Evolutionary conservation across 305 asterid genomes (phyloP), one percentile per base, ranked within the genome.

Genomic region (Fraxinus albicans): DNA sequence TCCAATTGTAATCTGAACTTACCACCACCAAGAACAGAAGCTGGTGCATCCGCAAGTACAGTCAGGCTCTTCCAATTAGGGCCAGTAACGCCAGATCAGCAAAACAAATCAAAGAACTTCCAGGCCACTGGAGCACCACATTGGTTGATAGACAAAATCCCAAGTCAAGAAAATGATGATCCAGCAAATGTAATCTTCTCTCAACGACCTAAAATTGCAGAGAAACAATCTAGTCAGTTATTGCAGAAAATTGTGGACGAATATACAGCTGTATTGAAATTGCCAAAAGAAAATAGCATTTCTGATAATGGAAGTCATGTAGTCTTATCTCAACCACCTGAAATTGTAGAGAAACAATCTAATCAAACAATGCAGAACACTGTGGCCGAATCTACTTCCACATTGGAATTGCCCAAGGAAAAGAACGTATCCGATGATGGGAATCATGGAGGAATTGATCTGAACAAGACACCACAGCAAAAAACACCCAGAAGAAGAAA

Each of bases 401-500:
- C 80, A 78, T 79, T 87, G 65, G 82, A 83, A 50, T 73, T 83
- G 17, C 83, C 84, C 31, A 86, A 82, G 83, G 92, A 87, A 79
- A 77, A 80, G 38, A 84, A 70, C 80, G 19, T 31, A 77, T 50
- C 75, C 73, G 91, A 85, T 53, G 89, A 83, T 77, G 90, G 78
- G 80, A 85, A 79, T 82, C 87, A 78, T 38, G 86, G 70, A 79
- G 97, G 88, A 21, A 90, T 92, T 77, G 95, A 93, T 85, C 88
- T 89, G 77, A 93, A 90, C 92, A 88, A 89, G 88, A 93, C 98
- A 15, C 98, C 98, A 72, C 89, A 82, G 80, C 91, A 77, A 47
- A 93, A 88, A 84, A 63, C 94, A 70, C 94, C 94, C 72, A 96
- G 83, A 87, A 91, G 98, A 85, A 90, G 87, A 80, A 96, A 96